A percentile compares a stretch with the other conserved stretches of the same genome.
These are phyloP conservation scores for Claviceps spartinae DNA, from an alignment of 2,329 filamentous ascomycete genomes.

Conservation along the genomic window DNA sequence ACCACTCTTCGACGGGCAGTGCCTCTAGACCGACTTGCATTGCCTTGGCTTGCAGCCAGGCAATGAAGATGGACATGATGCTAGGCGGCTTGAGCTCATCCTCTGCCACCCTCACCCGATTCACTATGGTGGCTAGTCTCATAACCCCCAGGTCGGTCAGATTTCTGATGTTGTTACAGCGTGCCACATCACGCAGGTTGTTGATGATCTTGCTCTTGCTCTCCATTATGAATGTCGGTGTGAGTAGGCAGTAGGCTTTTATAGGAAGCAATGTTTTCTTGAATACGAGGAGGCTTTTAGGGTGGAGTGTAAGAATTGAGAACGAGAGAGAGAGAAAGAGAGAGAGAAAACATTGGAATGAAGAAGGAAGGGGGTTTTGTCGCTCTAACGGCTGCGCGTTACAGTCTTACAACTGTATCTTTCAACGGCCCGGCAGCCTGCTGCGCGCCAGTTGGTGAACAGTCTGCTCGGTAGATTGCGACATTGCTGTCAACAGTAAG, in stretches of 20 bases:
- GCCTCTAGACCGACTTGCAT: not conserved
- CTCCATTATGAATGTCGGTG: constrained; percentile 11
- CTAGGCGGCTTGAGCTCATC: constrained; percentile 6
- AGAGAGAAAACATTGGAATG: too few relatives aligned
- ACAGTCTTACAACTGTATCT: too few relatives aligned
- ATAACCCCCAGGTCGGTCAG: constrained; percentile 12
- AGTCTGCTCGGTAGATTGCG: too few relatives aligned
- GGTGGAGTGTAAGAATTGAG: too few relatives aligned
- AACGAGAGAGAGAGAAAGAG: too few relatives aligned
- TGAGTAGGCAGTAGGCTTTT: not conserved
- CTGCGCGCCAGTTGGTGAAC: too few relatives aligned
- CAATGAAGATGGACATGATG: constrained; percentile 13
- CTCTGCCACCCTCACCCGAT: constrained; percentile 7
- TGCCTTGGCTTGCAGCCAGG: constrained; percentile 15
- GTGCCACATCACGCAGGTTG: constrained; percentile 11
- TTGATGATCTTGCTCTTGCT: constrained; percentile 5
- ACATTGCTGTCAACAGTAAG: too few relatives aligned
- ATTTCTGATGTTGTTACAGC: constrained; percentile 11
- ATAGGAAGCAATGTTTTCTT: too few relatives aligned
- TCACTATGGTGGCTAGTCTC: constrained; percentile 13
- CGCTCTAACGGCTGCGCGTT: too few relatives aligned
- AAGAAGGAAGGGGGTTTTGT: too few relatives aligned
- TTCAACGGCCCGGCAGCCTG: too few relatives aligned
- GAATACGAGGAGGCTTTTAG: too few relatives aligned
- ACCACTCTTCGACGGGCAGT: constrained; percentile 2